phyloP scores from a whole-genome alignment of 176 grass and related monocot species.

The Carex scoparia region DNA sequence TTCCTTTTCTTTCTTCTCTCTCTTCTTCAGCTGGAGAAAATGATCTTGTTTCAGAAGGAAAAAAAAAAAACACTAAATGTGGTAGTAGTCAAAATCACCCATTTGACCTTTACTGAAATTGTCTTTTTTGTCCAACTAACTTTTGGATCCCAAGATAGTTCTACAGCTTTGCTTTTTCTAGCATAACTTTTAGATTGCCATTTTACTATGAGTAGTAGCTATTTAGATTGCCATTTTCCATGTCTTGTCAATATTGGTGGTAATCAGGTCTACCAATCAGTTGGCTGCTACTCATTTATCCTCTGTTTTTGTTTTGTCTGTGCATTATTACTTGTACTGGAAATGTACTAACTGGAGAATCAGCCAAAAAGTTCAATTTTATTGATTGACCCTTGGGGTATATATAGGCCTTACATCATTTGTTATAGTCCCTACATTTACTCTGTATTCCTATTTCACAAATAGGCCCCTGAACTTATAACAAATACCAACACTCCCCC shows the following conservation, averaged over 20 bases:
- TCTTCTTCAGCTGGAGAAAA: neutral
- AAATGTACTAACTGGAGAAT: neutral
- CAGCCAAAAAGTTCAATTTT: too few relatives aligned
- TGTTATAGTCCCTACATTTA: too few relatives aligned
- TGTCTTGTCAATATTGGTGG: too few relatives aligned
- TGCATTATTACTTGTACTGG: neutral
- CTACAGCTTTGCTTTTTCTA: neutral
- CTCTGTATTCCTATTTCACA: too few relatives aligned
- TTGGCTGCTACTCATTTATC: too few relatives aligned
- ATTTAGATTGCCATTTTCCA: too few relatives aligned
- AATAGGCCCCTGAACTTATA: too few relatives aligned
- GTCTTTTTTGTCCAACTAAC: neutral
- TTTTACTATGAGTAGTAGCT: neutral
- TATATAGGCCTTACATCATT: too few relatives aligned
- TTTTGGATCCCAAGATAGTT: neutral
- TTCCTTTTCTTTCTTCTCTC: neutral
- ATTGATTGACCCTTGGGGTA: too few relatives aligned
- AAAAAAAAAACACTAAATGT: neutral
- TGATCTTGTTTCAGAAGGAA: neutral
- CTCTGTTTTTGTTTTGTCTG: neutral
- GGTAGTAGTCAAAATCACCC: neutral
- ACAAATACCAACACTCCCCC: too few relatives aligned
- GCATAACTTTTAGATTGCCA: neutral
- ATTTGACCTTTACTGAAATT: neutral
- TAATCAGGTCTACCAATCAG: too few relatives aligned